Base-by-base conservation (phyloP, 2,329 filamentous ascomycete species). In the Delphinella strobiligena region DNA sequence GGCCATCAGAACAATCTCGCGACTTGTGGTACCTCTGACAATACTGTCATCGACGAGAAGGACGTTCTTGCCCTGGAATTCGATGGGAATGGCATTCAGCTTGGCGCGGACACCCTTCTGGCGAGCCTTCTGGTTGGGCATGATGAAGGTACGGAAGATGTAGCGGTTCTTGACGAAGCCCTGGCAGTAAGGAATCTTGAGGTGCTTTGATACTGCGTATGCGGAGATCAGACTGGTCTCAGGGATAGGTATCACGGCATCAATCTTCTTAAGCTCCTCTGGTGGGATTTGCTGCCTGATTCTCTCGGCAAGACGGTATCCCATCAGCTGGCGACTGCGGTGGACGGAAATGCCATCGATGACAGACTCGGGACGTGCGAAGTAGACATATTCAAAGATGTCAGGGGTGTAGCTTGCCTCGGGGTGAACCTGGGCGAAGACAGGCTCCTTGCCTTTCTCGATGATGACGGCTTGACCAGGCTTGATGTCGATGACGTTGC, bases 311-410 rank as follows among this genome's bases (percentile, higher is more conserved):
- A 95, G 71, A 54, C 81, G 81, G 54, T 75, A 70, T 34, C 87
- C 87, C 88, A 94, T 94, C 51, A 84, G 82, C 54, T 89, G 80
- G 38, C 88, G 76, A 49, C 81, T 86, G 49, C 78, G 75, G 55
- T 93, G 78, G 18, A 95, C 82, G 41, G 82, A 86, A 48, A 94
- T 93, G 14, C 85, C 86, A 54, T 94, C 87, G 42, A 93, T 89
- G 49, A 79, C 69, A 1, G 76, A 80, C 59, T 93, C 87, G 1
- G 84, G 84, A 2, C 87, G 71, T 11, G 84, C 80, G 51, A 93
- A 87, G 64, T 94, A 94, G 42, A 93, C 81, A 47, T 79, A 86
- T 61, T 93, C 84, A 53, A 93, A 91, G 45, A 86, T 82, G 56
- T 94, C 87, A 1, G 86, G 86, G 2, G 82, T 78, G 55, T 93